Evolutionary conservation across 2,329 filamentous ascomycete species (phyloP), one percentile per base, ranked within the genome.

Genomic region (Ophioceras dolichostomum): DNA sequence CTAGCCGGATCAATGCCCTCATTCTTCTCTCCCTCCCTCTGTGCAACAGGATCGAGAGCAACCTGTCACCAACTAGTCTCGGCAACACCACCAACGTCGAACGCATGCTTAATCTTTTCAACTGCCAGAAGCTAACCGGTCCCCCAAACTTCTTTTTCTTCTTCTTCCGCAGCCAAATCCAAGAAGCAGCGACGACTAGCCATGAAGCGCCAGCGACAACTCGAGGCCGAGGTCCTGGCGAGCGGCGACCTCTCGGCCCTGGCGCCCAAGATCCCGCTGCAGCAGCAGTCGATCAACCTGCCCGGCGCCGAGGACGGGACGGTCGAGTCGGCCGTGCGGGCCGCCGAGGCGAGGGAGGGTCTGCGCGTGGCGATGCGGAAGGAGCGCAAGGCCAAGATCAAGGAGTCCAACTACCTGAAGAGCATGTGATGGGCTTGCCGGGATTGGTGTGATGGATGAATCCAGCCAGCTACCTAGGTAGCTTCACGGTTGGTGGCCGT

Each of bases 321-420:
- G 18, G 43, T 63, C 17, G 54, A 56, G 38, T 61, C 67, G 34
- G 67, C 70, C 34, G 41, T 76, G 24, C 53, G 54, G 36, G 69
- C 71, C 24, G 59, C 54, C 9, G 49, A 56, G 21, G 64, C 72
- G 53, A 67, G 82, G 53, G 66, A 70, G 43, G 74, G 78, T 48
- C 62, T 88, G 50, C 80, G 68, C 46, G 73, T 68, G 60, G 77
- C 76, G 24, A 78, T 87, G 81, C 73, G 83, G 52, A 72, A 72
- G 56, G 81, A 86, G 64, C 68, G 83, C 54, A 75, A 79, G 60
- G 73, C 72, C 41, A 73, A 70, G 60, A 91, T 91, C 53, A 89
- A 88, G 74, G 84, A 91, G 67, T 62, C 61, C 54, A 91, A 91
- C 63, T 91, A 87, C 70, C 72, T 91, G 60, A 83, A 81, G 71